Base-by-base conservation (phyloP, 2,329 filamentous ascomycete species). In the Raffaelea albimanens region DNA sequence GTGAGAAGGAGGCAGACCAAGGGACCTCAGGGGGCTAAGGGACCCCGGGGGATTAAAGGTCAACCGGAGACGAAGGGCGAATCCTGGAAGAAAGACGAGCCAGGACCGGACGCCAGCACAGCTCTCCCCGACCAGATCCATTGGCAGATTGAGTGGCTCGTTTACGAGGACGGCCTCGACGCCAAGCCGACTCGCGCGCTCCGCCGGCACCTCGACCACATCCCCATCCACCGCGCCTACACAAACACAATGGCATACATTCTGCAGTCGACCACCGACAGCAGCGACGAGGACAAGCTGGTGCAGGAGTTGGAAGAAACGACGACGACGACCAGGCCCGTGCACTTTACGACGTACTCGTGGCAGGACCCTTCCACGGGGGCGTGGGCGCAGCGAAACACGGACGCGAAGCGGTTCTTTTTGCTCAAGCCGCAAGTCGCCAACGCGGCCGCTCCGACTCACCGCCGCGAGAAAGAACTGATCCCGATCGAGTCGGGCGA, bases 61-160 rank as follows among this genome's bases (percentile, higher is more conserved):
- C n/a, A n/a, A n/a, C n/a, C n/a, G n/a, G n/a, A n/a, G n/a, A n/a
- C n/a, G n/a, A n/a, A n/a, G n/a, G n/a, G n/a, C n/a, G n/a, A n/a
- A n/a, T n/a, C n/a, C n/a, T n/a, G n/a, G n/a, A n/a, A n/a, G n/a
- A n/a, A n/a, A n/a, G n/a, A n/a, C n/a, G n/a, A n/a, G n/a, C n/a
- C n/a, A n/a, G n/a, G n/a, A n/a, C 39, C 25, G 19, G n/a, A 44
- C 20, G 34, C 43, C 39, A 43, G 19, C 21, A 21, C 70, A 71
- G 2, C 67, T 65, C 29, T 66, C 67, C 34, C 69, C 25, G 25
- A 7, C 9, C 34, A n/a, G 8, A 38, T 83, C 51, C 73, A 79
- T 55, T 85, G 80, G 80, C 78, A 80, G 57, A 71, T 84, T 2
- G 80, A 84, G 60, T 84, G 80, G 80, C 55, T 83, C 10, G 50